These are phyloP conservation scores for Hippophae rhamnoides DNA, from an alignment of 306 rosid species.

Conservation along the genomic window DNA sequence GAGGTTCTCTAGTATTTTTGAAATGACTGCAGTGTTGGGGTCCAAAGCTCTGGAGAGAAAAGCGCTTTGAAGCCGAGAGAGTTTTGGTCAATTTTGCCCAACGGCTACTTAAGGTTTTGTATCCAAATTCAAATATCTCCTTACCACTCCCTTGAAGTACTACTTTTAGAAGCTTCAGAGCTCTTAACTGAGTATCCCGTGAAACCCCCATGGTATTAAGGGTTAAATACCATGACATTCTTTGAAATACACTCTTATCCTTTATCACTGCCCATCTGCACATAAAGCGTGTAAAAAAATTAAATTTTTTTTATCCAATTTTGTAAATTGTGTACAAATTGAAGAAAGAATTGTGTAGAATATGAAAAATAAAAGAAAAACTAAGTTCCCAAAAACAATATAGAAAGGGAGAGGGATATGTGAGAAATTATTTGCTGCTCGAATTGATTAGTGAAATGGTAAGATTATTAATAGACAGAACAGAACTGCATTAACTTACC, in stretches of 20 bases:
- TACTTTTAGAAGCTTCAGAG: neutral
- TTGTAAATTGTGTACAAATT: too few species aligned
- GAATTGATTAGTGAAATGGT: too few species aligned
- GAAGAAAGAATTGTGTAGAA: too few species aligned
- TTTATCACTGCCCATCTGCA: neutral
- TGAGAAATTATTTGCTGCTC: too few species aligned
- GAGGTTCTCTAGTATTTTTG: constrained; percentile 15
- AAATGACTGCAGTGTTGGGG: constrained; percentile 29
- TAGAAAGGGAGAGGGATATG: too few species aligned
- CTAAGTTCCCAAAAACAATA: too few species aligned
- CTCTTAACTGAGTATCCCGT: neutral
- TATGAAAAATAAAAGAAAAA: too few species aligned
- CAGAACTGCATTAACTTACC: too few species aligned
- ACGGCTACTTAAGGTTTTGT: constrained; percentile 23
- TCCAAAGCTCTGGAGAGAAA: constrained; percentile 31
- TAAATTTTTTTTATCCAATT: constrained; percentile 1
- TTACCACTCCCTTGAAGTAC: constrained; percentile 9
- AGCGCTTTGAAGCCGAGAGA: constrained; percentile 31
- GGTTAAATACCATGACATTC: neutral
- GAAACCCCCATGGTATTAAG: neutral
- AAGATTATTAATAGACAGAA: too few species aligned
- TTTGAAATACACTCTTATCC: neutral
- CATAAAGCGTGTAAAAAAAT: constrained; percentile 13
- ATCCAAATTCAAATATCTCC: constrained; percentile 34
- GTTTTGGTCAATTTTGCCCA: constrained; percentile 27